These are phyloP conservation scores for Clonostachys chloroleuca DNA, from an alignment of 2,329 filamentous ascomycete genomes.

Conservation along the genomic window DNA sequence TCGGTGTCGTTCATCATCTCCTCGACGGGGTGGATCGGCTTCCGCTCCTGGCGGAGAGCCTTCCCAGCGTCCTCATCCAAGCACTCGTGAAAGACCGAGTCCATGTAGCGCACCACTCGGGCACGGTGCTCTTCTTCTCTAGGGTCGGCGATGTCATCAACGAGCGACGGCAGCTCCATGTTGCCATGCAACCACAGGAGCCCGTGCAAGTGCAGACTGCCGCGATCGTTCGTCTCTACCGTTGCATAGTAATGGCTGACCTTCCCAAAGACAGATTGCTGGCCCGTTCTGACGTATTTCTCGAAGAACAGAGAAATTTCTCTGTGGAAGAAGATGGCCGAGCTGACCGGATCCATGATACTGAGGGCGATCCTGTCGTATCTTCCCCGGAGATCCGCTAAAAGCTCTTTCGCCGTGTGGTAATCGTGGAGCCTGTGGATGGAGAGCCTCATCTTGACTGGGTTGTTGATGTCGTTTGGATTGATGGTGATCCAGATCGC, in stretches of 20 bases:
- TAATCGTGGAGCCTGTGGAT: not conserved
- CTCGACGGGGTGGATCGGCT: not conserved
- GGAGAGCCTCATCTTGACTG: not conserved
- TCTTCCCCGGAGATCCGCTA: not conserved
- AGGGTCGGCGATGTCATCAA: not conserved
- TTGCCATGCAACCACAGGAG: conserved; percentile 4
- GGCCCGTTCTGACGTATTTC: not conserved
- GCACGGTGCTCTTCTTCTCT: not conserved
- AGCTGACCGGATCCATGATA: not conserved
- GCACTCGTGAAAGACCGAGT: not conserved
- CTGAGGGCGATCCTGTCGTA: not conserved
- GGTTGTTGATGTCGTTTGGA: not conserved
- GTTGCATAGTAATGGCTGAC: conserved; percentile 2
- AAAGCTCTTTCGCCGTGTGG: not conserved
- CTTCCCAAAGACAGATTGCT: not conserved
- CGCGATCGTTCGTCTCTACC: conserved; percentile 1
- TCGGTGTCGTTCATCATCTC: not conserved
- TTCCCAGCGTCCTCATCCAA: not conserved
- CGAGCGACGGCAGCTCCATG: not conserved
- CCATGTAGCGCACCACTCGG: not conserved
- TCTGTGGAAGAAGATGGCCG: not conserved
- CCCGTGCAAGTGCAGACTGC: conserved; percentile 1
- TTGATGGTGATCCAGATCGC: not conserved
- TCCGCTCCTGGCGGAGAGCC: not conserved
- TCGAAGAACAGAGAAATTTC: not conserved